Evolutionary conservation across 1,284 basidiomycete species (phyloP), one percentile per base, ranked within the genome.

Genomic region (Cutaneotrichosporon sp.): DNA sequence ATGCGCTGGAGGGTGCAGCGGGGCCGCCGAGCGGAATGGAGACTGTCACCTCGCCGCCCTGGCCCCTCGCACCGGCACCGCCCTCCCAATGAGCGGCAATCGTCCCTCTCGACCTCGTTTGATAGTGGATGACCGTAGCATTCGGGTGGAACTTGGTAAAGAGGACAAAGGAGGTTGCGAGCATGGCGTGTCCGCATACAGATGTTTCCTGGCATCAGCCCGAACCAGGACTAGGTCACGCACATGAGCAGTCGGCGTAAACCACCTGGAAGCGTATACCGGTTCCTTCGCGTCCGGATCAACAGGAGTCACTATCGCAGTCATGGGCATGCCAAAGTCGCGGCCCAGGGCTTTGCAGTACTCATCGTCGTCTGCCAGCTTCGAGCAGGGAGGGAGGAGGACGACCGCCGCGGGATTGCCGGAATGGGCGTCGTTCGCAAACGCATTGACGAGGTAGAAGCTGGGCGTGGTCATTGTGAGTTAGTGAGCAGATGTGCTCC

Each of bases 371-470:
- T 32, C 32, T 1, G 47, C 48, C 17, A 59, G 47, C 10, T 54
- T 47, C 38, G 66, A 60, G 4, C 45, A 33, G 1, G 47, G 22
- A 4, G 56, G 52, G 17, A 71, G 59, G n/a, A 69, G 17, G 34
- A 71, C 66, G 14, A 71, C 63, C 5, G 67, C 61, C 6, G 68
- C 68, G 54, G 66, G 68, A 49, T 69, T 71, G 2, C 68, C 68
- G n/a, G 62, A 61, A 41, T 65, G 60, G 6, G 55, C 55, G n/a
- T 62, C 48, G 10, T 54, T 52, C 9, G 55, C 53, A 50, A 71
- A 69, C 3, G 68, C 68, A 60, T 71, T 71, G 50, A 63, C 49
- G n/a, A 67, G 60, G 53, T 55, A 60, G 57, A 69, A 66, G 10
- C 52, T 52, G 24, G 29, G n/a, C 26, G 25, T n/a, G 26, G 41